Base-by-base conservation (phyloP, 2,329 filamentous ascomycete species). In the Epichloe uncinata region DNA sequence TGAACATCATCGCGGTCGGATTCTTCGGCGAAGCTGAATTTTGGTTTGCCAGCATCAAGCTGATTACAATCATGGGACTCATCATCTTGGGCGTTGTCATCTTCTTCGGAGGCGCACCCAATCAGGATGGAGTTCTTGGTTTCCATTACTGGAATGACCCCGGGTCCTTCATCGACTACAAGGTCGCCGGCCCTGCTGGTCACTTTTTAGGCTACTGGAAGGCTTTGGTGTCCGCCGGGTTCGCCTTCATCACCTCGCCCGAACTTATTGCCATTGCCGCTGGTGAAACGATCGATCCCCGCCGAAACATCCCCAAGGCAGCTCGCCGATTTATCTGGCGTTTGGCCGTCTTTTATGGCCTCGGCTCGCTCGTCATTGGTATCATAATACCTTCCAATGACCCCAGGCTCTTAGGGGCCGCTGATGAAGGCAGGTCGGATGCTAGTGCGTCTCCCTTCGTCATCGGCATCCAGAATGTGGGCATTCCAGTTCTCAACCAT, bases 381-480 rank as follows among this genome's bases (percentile, higher is more conserved):
- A 71, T 79, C 57, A 69, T 82, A 50, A 77, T 79, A 6, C 73
- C 87, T 2, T 84, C 81, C 60, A 73, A 87, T 53, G 79, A 90
- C 57, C 55, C 68, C 0, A 72, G 73, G 7, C 73, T 91, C 54
- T 73, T 81, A 3, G 68, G 68, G 35, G 74, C 72, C 45, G 34
- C 46, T 38, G 34, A 51, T 5, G 37, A 3, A 8, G 51, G 51
- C 42, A 53, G 42, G 26, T 81, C 81, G 55, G 70, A 76, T 57
- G 59, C 79, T 8, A 74, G 72, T 8, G 75, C 79, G 2, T 82
- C 77, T 34, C 81, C 81, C 1, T 79, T 82, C 63, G 78, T 81
- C 47, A 77, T 81, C 55, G 82, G 83, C 34, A 87, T 87, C 66
- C 73, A 81, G 60, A 70, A 76, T 20, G 73, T 83, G 5, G 73